Base-by-base conservation (phyloP, 2,329 filamentous ascomycete genomes). In the Biscogniauxia marginata region DNA sequence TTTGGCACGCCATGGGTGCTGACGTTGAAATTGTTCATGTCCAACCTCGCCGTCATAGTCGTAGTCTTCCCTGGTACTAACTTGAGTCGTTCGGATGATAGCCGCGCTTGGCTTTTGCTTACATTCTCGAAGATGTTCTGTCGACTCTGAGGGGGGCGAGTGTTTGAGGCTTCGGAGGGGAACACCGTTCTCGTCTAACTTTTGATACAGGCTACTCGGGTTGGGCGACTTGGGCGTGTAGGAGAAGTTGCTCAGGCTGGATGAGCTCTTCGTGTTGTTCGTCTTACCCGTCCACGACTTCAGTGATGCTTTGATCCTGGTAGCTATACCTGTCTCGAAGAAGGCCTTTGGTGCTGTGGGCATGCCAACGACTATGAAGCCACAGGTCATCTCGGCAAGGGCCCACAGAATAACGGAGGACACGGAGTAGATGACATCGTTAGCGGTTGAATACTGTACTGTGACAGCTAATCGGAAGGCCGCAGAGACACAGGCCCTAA, bases 341-440 rank as follows among this genome's bases (percentile, higher is more conserved):
- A 76, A 56, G 21, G 76, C 65, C 58, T 74, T 76, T 3, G 75
- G 73, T 0, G 75, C 58, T 43, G 70, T 73, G 4, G 75, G 74
- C 34, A 76, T 59, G 50, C 73, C 69, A 43, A 73, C 56, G 49
- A 77, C 73, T 59, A 78, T 73, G 64, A 79, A 78, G 7, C 73
- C 76, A 50, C 74, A 76, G 1, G 75, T 75, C 71, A 76, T 78
- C 57, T 79, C 77, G 4, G 71, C 76, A 23, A 64, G 67, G 3
- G 73, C 75, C 77, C 76, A 79, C 63, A 78, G 77, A 13, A 74
- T 55, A 1, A 78, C 62, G 1, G 73, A 70, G 0, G 71, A 74
- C 43, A 78, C 69, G 9, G 62, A 56, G 57, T 73, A 78, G 47
- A 74, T 73, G 11, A 59, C 59, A 45, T 75, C 74, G 8, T 56